Conservation (phyloP, 2,329 filamentous ascomycete genomes). For the Nannizziopsis arthrosporioides region DNA sequence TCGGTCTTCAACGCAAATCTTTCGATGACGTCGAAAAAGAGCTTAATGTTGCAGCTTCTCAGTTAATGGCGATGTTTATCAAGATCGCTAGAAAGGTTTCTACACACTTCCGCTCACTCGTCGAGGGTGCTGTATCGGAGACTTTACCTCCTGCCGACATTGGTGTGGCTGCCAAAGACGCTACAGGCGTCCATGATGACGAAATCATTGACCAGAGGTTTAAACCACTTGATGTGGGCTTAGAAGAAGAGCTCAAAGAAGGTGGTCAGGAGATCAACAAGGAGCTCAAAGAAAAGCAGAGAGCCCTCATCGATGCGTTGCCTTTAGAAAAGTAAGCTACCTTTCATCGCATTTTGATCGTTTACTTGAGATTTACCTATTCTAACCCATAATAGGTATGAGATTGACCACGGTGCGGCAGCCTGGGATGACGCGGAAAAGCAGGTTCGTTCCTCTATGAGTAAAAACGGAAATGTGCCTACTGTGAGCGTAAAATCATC, state of each 20-base stretch:
- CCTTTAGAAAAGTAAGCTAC: constrained; percentile 68
- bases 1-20: constrained; percentile 82
- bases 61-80: constrained; percentile 91
- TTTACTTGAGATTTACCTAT: constrained; percentile 16
- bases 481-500: constrained; percentile 69
- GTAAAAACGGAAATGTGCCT: constrained; percentile 40
- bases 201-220: constrained; percentile 56
- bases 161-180: constrained; percentile 25
- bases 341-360: background rate
- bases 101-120: constrained; percentile 60
- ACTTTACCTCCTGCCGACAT: constrained; percentile 48
- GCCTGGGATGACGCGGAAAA: constrained; percentile 57
- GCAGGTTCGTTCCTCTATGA: constrained; percentile 48
- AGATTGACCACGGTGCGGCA: constrained; percentile 37
- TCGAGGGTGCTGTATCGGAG: constrained; percentile 61
- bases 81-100: constrained; percentile 88
- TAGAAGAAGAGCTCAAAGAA: constrained; percentile 76
- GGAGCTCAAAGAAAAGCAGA: constrained; percentile 65
- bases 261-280: constrained; percentile 64
- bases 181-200: constrained; percentile 55
- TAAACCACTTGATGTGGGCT: constrained; percentile 54
- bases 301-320: constrained; percentile 77
- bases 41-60: constrained; percentile 58
- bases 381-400: constrained; percentile 24
- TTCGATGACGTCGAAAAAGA: constrained; percentile 72